Conservation (phyloP, 2,329 filamentous ascomycete genomes). For the Trichoderma sp. region DNA sequence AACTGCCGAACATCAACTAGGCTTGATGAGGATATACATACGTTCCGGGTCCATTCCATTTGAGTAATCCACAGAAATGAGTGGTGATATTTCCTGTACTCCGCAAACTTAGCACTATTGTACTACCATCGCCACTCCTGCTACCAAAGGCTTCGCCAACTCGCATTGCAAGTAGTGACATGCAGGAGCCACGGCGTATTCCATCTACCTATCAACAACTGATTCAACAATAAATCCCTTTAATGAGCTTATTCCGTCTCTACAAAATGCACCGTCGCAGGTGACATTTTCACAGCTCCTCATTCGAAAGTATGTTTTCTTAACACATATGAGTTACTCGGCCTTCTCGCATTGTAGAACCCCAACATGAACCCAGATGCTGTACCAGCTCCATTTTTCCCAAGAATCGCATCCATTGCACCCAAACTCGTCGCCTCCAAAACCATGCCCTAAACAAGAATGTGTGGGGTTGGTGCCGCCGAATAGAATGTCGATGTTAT, state of each 20-base stretch:
- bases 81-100: no score
- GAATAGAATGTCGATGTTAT: background rate
- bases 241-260: no score
- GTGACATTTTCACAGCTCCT: background rate
- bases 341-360: background rate
- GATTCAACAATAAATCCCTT: no score
- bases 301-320: background rate
- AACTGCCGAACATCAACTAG: background rate
- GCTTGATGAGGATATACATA: background rate
- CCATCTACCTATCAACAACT: no score
- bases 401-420: background rate
- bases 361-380: background rate
- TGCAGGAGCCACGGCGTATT: no score
- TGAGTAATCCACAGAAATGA: background rate
- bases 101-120: no score
- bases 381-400: background rate
- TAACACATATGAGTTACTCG: background rate
- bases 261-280: no score
- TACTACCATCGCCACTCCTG: no score
- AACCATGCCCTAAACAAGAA: background rate
- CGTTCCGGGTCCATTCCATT: background rate
- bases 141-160: no score
- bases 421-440: background rate
- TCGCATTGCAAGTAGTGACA: no score
- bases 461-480: background rate